A percentile compares a stretch with the other conserved stretches of the same genome.
These are phyloP conservation scores for Yamadazyma ubonensis DNA, from an alignment of 805 yeast species.

Conservation along the genomic window DNA sequence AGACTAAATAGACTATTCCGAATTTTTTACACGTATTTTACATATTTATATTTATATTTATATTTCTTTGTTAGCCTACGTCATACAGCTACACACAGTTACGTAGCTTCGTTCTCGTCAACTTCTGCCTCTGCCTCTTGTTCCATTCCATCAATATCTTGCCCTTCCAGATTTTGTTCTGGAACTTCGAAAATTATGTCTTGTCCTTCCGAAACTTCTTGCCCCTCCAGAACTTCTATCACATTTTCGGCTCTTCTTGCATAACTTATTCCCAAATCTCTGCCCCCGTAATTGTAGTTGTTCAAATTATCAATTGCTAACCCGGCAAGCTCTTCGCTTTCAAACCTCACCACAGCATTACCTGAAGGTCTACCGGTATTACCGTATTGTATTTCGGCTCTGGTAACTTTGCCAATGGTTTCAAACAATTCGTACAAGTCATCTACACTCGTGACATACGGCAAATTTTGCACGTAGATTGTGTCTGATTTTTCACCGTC, in stretches of 20 bases:
- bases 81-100: too few relatives aligned
- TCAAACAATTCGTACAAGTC: conserved; percentile 85
- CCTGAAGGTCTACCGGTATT: conserved; percentile 69
- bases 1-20: too few relatives aligned
- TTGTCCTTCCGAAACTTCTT: background rate
- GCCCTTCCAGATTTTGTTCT: background rate
- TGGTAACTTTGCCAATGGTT: conserved; percentile 71
- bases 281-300: conserved; percentile 81
- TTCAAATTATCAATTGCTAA: conserved; percentile 72
- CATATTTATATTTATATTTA: too few relatives aligned
- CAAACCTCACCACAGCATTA: conserved; percentile 80
- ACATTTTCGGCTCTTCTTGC: conserved; percentile 40
- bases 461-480: conserved; percentile 75
- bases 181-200: background rate
- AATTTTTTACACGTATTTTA: too few relatives aligned
- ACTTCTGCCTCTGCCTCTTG: conserved; percentile 1
- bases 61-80: too few relatives aligned
- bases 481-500: conserved; percentile 49
- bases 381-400: conserved; percentile 69
- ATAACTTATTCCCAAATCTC: conserved; percentile 65
- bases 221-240: background rate
- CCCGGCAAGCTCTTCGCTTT: conserved; percentile 63
- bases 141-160: background rate
- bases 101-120: background rate
- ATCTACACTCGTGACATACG: conserved; percentile 82